Evolutionary conservation across 352 stramenopile species (phyloP).

Genomic region (Globisporangium echinulatum): DNA sequence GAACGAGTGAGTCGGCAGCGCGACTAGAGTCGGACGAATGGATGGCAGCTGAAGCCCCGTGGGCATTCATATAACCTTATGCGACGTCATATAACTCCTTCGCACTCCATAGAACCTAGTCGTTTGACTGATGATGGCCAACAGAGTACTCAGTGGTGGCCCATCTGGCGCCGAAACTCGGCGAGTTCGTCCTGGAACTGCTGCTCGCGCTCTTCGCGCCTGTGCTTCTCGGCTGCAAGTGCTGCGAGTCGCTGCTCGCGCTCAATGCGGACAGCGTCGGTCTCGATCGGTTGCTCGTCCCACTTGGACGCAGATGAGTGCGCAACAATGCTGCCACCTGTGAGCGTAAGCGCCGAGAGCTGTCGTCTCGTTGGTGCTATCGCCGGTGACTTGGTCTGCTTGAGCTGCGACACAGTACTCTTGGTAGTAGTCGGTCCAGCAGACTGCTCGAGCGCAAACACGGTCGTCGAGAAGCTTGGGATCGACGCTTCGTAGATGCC

Average conservation of each 20-base stretch:
- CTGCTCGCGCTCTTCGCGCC: constrained; percentile 37
- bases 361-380: neutral
- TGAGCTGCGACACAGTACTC: neutral
- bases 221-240: constrained; percentile 13
- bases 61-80: neutral
- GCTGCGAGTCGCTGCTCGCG: constrained; percentile 21
- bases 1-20: neutral
- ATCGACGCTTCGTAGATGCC: constrained; percentile 5
- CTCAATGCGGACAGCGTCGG: constrained; percentile 28
- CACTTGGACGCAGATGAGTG: constrained; percentile 13
- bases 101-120: neutral
- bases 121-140: neutral
- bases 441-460: neutral
- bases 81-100: neutral
- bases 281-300: constrained; percentile 47
- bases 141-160: neutral
- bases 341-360: neutral
- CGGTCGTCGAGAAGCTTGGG: constrained; percentile 9
- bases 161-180: constrained; percentile 27
- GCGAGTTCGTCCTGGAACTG: constrained; percentile 52
- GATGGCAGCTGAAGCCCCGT: too few species aligned
- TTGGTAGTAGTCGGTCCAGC: neutral
- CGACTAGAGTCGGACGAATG: too few species aligned
- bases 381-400: neutral
- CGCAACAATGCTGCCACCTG: neutral